phyloP scores from a whole-genome alignment of 2,329 filamentous ascomycete genomes.

The Davidsoniella australis region DNA sequence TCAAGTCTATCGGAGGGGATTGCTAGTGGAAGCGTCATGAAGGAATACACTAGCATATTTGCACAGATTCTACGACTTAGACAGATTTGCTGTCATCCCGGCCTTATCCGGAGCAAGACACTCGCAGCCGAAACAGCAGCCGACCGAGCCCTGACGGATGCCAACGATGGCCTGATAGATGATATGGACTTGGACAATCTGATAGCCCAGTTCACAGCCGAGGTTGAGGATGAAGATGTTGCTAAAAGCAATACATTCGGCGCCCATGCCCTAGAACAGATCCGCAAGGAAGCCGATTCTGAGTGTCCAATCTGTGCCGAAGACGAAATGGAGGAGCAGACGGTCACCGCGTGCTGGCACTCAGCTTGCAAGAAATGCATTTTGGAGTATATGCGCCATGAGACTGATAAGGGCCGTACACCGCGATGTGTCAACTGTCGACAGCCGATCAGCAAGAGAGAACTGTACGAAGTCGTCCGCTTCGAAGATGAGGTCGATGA shows the following conservation, averaged over 20 bases:
- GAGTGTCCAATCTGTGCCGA: conserved; percentile 93
- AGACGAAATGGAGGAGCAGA: conserved; percentile 87
- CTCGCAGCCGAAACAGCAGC: conserved; percentile 79
- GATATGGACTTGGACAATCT: conserved; percentile 89
- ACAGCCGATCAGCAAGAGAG: conserved; percentile 60
- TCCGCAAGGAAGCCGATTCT: conserved; percentile 70
- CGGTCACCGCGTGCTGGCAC: conserved; percentile 94
- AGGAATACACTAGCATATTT: conserved; percentile 93
- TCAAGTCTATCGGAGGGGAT: conserved; percentile 71
- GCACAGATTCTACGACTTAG: conserved; percentile 85
- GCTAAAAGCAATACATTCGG: conserved; percentile 42
- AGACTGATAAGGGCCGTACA: conserved; percentile 56
- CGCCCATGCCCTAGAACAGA: conserved; percentile 74
- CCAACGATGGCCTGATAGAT: conserved; percentile 66
- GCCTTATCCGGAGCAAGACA: conserved; percentile 70
- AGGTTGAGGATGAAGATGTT: conserved; percentile 35
- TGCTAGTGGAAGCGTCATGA: conserved; percentile 82
- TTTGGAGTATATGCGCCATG: conserved; percentile 76
- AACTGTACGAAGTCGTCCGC: conserved; percentile 82
- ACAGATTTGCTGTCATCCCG: conserved; percentile 85
- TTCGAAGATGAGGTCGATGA: conserved; percentile 45
- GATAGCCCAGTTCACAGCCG: conserved; percentile 65
- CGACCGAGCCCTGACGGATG: conserved; percentile 59
- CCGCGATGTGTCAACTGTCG: conserved; percentile 86
- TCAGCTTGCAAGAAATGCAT: conserved; percentile 89